phyloP scores from a whole-genome alignment of 305 asterid species.

The Ruellia speciosa region DNA sequence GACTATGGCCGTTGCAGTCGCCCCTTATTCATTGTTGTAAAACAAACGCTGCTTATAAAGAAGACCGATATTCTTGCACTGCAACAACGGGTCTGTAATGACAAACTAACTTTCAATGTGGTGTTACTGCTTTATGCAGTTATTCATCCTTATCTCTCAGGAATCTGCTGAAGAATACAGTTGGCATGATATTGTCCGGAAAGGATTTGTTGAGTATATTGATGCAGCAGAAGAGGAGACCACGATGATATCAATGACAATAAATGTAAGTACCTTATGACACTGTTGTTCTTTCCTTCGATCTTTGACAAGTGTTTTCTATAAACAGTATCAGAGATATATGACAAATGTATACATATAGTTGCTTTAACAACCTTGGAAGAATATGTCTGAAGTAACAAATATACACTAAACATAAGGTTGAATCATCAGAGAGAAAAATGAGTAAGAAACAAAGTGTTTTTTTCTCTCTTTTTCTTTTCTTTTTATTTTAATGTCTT shows the following conservation, averaged over 20 bases:
- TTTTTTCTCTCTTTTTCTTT: too few relatives aligned
- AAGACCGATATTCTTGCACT: slow-evolving; percentile 73
- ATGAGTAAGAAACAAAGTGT: too few relatives aligned
- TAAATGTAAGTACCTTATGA: slow-evolving; percentile 44
- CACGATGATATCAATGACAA: slow-evolving; percentile 98
- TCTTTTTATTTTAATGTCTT: too few relatives aligned
- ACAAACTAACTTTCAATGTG: not conserved
- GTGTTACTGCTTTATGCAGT: not conserved
- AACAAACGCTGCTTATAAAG: slow-evolving; percentile 76
- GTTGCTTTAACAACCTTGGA: too few relatives aligned
- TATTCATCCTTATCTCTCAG: slow-evolving; percentile 26
- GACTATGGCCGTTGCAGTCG: slow-evolving; percentile 99
- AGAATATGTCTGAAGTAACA: too few relatives aligned
- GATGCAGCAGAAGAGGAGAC: slow-evolving; percentile 98
- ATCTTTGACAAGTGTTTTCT: too few relatives aligned
- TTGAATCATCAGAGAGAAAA: too few relatives aligned
- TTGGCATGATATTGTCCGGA: slow-evolving; percentile 81
- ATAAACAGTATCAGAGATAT: too few relatives aligned
- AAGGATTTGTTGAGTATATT: slow-evolving; percentile 82
- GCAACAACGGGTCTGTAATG: slow-evolving; percentile 68
- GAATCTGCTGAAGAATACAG: slow-evolving; percentile 88
- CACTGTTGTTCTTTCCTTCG: not conserved
- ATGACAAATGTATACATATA: too few relatives aligned
- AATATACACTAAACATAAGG: too few relatives aligned
- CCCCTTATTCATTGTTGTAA: slow-evolving; percentile 87